A percentile compares a stretch with the other conserved stretches of the same genome.
Evolutionary conservation across 176 grass and related monocot genomes (phyloP).

Genomic region (Cocos nucifera): DNA sequence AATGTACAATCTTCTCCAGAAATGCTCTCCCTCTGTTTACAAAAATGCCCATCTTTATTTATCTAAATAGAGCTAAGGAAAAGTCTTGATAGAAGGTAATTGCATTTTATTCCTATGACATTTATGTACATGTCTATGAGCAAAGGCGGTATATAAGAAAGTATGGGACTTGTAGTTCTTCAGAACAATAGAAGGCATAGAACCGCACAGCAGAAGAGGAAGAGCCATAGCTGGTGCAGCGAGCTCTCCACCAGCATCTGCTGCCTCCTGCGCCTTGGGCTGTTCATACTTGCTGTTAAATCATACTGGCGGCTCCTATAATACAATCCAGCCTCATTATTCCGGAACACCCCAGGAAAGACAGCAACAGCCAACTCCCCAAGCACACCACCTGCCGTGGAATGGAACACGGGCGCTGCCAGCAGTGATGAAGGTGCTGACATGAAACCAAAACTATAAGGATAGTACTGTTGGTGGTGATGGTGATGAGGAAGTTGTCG

Average conservation of each 20-base stretch:
- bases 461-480: background rate
- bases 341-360: conserved; percentile 11
- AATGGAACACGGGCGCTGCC: conserved; percentile 16
- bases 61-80: too few relatives aligned
- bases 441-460: too few relatives aligned
- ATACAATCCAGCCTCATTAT: conserved; percentile 11
- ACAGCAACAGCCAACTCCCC: conserved; percentile 29
- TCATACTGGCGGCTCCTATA: conserved; percentile 21
- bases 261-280: conserved; percentile 25
- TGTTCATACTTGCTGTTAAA: conserved; percentile 18
- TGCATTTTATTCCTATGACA: too few relatives aligned
- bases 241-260: conserved; percentile 42
- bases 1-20: too few relatives aligned
- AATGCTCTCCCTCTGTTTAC: too few relatives aligned
- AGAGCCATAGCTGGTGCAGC: conserved; percentile 65
- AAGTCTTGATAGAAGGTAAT: too few relatives aligned
- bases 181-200: conserved; percentile 68
- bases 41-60: too few relatives aligned
- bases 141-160: too few relatives aligned
- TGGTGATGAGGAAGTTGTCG: background rate
- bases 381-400: conserved; percentile 21
- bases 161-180: background rate
- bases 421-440: background rate
- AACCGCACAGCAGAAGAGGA: conserved; percentile 50
- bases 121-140: too few relatives aligned